These are phyloP conservation scores for Tylopilus sp. DNA, from an alignment of 1,284 basidiomycete species.

Conservation along the genomic window DNA sequence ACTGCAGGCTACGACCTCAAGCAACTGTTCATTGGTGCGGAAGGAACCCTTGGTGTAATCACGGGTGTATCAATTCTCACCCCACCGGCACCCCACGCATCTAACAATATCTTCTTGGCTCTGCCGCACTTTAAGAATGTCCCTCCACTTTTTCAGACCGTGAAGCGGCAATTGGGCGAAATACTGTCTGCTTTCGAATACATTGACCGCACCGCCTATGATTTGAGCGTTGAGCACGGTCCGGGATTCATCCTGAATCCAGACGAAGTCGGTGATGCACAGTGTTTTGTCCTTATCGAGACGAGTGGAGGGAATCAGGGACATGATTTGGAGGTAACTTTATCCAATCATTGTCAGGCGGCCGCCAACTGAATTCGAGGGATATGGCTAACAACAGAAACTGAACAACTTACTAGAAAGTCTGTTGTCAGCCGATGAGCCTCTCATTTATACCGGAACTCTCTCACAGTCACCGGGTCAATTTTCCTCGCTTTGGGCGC, in stretches of 20 bases:
- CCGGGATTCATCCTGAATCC: conserved; percentile 63
- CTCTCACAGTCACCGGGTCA: conserved; percentile 91
- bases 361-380: conserved; percentile 11
- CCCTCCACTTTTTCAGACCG: conserved; percentile 62
- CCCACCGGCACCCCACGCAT: conserved; percentile 80
- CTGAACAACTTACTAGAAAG: conserved; percentile 75
- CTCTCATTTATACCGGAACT: conserved; percentile 86
- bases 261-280: conserved; percentile 67
- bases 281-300: conserved; percentile 91
- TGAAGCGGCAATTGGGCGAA: conserved; percentile 80
- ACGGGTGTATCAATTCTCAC: conserved; percentile 95
- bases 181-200: conserved; percentile 98
- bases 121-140: conserved; percentile 72
- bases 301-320: conserved; percentile 92
- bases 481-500: conserved; percentile 84
- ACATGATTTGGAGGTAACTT: conserved; percentile 86
- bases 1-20: conserved; percentile 91
- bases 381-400: conserved; percentile 59
- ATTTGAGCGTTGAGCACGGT: conserved; percentile 76
- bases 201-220: conserved; percentile 85
- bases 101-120: conserved; percentile 76
- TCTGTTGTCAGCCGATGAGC: conserved; percentile 69
- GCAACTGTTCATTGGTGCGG: conserved; percentile 96
- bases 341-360: conserved; percentile 1
- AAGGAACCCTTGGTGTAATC: conserved; percentile 93